Percentiles rank a stretch among this genome's conserved stretches.
Conservation (phyloP, 2,329 filamentous ascomycete species). For the Botryosphaeria dothidea region DNA sequence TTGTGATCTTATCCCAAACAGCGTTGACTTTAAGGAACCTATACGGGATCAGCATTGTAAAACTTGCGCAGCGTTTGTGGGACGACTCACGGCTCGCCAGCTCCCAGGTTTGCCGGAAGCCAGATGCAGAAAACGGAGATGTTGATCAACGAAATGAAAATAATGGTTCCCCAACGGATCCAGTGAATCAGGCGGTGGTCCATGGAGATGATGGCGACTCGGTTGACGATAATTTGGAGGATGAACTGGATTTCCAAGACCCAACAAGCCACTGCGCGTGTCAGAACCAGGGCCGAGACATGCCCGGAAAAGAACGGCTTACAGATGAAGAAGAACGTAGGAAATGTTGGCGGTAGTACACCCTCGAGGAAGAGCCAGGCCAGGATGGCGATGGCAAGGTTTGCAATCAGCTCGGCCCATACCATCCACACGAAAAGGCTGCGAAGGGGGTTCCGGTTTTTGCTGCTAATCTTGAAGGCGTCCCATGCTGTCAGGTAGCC, state of each 20-base stretch:
- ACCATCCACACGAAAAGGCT: slow-evolving; percentile 45
- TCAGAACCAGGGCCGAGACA: background rate
- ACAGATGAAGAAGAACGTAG: slow-evolving; percentile 20
- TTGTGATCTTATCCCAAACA: slow-evolving; percentile 25
- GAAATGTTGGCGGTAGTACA: slow-evolving; percentile 33
- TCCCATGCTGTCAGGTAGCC: slow-evolving; percentile 18
- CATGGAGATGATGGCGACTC: slow-evolving; percentile 29
- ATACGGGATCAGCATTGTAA: background rate
- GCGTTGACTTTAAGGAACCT: slow-evolving; percentile 24
- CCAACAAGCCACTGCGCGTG: slow-evolving; percentile 41
- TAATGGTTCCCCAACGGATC: slow-evolving; percentile 24
- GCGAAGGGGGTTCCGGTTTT: slow-evolving; percentile 2
- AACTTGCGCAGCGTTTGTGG: no score
- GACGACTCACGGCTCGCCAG: slow-evolving; percentile 23
- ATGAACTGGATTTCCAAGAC: slow-evolving; percentile 41
- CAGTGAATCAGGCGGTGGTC: slow-evolving; percentile 20
- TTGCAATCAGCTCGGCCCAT: slow-evolving; percentile 48
- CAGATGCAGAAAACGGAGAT: slow-evolving; percentile 33
- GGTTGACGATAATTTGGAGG: slow-evolving; percentile 32
- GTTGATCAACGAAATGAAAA: slow-evolving; percentile 30
- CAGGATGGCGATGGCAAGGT: slow-evolving; percentile 40
- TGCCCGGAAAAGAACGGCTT: background rate
- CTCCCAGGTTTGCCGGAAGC: slow-evolving; percentile 31
- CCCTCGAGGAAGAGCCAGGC: slow-evolving; percentile 45
- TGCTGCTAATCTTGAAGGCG: slow-evolving; percentile 6